Percentiles rank a stretch among this genome's conserved stretches.
Evolutionary conservation across 495 filamentous ascomycete genomes (phyloP).

Genomic region (Penicillium flavigenum): DNA sequence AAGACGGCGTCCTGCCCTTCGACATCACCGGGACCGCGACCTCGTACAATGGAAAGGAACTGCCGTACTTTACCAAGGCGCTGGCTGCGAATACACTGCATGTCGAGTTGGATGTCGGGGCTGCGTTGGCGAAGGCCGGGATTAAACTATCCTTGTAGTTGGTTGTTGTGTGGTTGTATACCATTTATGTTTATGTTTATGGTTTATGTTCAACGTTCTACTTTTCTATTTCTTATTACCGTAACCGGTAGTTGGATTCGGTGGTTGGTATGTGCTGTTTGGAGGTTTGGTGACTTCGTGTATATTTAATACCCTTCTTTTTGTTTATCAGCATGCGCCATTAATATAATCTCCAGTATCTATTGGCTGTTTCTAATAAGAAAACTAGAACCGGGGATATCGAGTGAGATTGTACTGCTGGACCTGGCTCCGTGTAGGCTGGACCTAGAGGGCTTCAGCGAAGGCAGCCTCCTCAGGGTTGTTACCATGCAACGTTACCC

Average conservation of each 20-base stretch:
- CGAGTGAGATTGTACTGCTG: no score
- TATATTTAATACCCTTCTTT: slow-evolving; percentile 11
- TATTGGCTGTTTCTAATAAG: background rate
- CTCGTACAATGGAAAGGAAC: slow-evolving; percentile 55
- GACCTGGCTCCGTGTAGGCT: no score
- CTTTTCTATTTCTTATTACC: background rate
- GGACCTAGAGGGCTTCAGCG: no score
- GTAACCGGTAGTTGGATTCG: background rate
- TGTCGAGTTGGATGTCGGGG: slow-evolving; percentile 42
- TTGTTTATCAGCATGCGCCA: background rate
- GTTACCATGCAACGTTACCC: no score
- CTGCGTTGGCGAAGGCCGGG: slow-evolving; percentile 29
- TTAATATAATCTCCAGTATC: background rate
- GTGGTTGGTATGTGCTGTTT: background rate
- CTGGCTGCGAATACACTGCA: slow-evolving; percentile 40
- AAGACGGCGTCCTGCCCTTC: slow-evolving; percentile 58
- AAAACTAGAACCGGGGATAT: no score
- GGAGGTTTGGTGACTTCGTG: slow-evolving; percentile 1
- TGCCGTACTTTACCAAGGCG: slow-evolving; percentile 61
- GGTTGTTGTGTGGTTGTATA: background rate
- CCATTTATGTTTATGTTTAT: background rate
- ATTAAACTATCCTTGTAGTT: background rate
- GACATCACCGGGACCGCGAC: slow-evolving; percentile 57
- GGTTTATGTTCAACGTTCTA: slow-evolving; percentile 1
- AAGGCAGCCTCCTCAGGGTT: no score